Evolutionary conservation across 1,284 basidiomycete genomes (phyloP).

Genomic region (Coniferiporia sulphurascens): DNA sequence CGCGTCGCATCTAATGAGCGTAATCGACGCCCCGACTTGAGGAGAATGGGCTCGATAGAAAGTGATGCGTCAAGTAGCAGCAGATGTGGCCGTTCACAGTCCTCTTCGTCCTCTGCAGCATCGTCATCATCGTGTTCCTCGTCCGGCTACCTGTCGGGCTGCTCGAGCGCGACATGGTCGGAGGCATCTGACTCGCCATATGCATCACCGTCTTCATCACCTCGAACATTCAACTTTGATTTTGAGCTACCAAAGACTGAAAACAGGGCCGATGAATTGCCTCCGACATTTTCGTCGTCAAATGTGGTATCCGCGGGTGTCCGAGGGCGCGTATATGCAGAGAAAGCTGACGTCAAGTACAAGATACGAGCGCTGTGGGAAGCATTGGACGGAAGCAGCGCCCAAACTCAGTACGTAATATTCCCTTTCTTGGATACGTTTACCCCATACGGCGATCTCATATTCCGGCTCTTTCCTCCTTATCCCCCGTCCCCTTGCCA

Average conservation of each 20-base stretch:
- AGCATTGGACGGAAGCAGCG: conserved; percentile 38
- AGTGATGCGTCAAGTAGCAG: background rate
- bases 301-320: conserved; percentile 24
- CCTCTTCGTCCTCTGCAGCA: conserved; percentile 34
- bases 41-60: conserved; percentile 3
- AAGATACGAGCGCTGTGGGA: conserved; percentile 57
- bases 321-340: conserved; percentile 35
- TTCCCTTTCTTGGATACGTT: background rate
- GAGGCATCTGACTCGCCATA: conserved; percentile 1
- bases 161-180: conserved; percentile 5
- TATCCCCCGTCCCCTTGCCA: background rate
- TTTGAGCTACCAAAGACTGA: conserved; percentile 52
- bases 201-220: conserved; percentile 19
- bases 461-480: background rate
- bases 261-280: conserved; percentile 52
- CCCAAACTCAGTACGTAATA: conserved; percentile 45
- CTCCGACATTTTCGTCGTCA: conserved; percentile 46
- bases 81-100: background rate
- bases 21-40: background rate
- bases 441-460: too few relatives aligned
- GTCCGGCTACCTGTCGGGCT: background rate
- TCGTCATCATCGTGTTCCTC: conserved; percentile 13
- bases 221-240: conserved; percentile 48
- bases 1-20: conserved; percentile 3
- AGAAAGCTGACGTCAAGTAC: conserved; percentile 47